Percentiles rank a stretch among this genome's conserved stretches.
Conservation (phyloP, 768 basidiomycete genomes). For the Boletus huronensis region DNA sequence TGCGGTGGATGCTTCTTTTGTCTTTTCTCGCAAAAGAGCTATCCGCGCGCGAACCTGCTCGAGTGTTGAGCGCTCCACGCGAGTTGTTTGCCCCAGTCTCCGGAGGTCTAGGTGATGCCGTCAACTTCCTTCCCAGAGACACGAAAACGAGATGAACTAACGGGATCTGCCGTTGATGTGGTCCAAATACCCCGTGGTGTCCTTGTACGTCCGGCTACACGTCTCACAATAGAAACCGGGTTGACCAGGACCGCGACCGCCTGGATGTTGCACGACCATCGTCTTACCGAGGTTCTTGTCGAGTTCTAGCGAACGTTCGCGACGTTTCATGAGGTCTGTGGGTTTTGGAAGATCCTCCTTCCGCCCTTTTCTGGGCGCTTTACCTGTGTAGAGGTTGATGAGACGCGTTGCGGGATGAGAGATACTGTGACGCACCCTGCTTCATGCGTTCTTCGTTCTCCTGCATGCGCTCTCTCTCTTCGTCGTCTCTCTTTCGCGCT, state of each 20-base stretch:
- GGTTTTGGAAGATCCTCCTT: conserved; percentile 85
- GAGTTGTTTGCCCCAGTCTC: conserved; percentile 92
- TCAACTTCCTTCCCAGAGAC: neutral
- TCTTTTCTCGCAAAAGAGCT: conserved; percentile 81
- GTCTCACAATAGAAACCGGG: conserved; percentile 94
- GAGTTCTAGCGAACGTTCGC: conserved; percentile 80
- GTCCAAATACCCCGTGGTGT: conserved; percentile 90
- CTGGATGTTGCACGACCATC: conserved; percentile 85
- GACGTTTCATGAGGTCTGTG: conserved; percentile 88
- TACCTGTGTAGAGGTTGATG: conserved; percentile 49
- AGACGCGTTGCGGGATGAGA: neutral
- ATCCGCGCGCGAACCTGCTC: conserved; percentile 92
- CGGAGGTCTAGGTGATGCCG: conserved; percentile 65
- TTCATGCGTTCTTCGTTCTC: conserved; percentile 82
- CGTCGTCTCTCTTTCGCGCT: conserved; percentile 76
- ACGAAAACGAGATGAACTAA: conserved; percentile 42
- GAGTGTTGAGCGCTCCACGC: conserved; percentile 83
- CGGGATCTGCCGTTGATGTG: conserved; percentile 94
- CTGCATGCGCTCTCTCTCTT: conserved; percentile 78
- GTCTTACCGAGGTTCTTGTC: conserved; percentile 96
- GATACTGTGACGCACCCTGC: conserved; percentile 54
- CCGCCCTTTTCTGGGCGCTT: conserved; percentile 66
- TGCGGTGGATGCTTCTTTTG: conserved; percentile 73
- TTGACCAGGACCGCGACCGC: conserved; percentile 81
- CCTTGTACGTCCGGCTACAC: conserved; percentile 90